phyloP scores from a whole-genome alignment of 2,329 filamentous ascomycete genomes.

The Uncinocarpus reesii region DNA sequence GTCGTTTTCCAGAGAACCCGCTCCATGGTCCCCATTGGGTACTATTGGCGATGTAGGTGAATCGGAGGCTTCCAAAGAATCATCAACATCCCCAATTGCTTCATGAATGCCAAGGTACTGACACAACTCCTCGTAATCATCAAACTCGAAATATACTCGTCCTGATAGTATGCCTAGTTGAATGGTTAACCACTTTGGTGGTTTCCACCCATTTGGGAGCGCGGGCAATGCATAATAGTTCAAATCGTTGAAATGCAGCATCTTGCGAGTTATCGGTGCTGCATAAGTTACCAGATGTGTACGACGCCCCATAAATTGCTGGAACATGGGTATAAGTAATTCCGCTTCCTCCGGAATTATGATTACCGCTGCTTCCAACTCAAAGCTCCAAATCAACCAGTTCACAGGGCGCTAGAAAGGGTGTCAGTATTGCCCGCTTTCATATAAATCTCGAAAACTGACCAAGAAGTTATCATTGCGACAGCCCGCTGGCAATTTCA shows the following conservation, averaged over 20 bases:
- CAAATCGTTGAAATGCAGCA: slow-evolving; percentile 50
- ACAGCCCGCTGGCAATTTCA: slow-evolving; percentile 8
- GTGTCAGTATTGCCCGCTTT: neutral
- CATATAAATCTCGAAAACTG: slow-evolving; percentile 1
- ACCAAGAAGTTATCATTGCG: slow-evolving; percentile 14
- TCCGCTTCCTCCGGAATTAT: slow-evolving; percentile 57
- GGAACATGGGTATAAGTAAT: slow-evolving; percentile 40
- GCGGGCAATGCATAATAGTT: slow-evolving; percentile 44
- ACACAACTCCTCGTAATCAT: slow-evolving; percentile 20
- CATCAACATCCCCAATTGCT: neutral
- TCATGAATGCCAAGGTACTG: slow-evolving; percentile 10
- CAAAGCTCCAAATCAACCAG: slow-evolving; percentile 51
- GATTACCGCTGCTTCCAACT: slow-evolving; percentile 43
- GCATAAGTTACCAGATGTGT: slow-evolving; percentile 49
- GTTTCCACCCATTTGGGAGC: slow-evolving; percentile 32
- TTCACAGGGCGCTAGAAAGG: slow-evolving; percentile 42
- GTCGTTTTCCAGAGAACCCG: neutral
- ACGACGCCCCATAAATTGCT: neutral
- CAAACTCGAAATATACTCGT: slow-evolving; percentile 42
- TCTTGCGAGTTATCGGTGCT: slow-evolving; percentile 49
- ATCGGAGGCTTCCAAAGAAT: neutral
- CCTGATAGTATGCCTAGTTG: slow-evolving; percentile 54
- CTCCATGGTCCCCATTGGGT: neutral
- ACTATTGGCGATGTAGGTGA: neutral
- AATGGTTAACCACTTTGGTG: slow-evolving; percentile 46